These are phyloP conservation scores for Xylaria castorea DNA, from an alignment of 495 filamentous ascomycete genomes.

Conservation along the genomic window DNA sequence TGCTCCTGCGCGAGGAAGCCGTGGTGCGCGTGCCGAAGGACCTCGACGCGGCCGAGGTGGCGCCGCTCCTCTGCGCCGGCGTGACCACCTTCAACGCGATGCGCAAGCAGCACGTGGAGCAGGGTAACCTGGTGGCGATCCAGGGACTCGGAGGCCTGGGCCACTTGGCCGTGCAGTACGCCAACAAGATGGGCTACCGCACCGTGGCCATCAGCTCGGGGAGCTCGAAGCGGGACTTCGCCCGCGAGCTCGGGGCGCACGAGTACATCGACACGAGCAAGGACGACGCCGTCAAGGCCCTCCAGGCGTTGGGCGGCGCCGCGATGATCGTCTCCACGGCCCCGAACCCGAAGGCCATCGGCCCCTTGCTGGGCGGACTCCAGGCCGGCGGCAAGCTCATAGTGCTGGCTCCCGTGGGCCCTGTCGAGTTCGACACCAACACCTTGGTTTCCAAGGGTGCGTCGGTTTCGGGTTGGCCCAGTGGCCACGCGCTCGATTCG, in stretches of 20 bases:
- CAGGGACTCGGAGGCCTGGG: conserved; percentile 73
- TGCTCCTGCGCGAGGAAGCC: conserved; percentile 66
- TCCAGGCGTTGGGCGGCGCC: conserved; percentile 67
- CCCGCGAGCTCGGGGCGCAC: conserved; percentile 67
- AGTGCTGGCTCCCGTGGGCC: conserved; percentile 61
- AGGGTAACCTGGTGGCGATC: conserved; percentile 66
- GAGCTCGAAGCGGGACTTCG: conserved; percentile 64
- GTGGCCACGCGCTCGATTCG: conserved; percentile 66
- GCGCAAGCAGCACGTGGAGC: conserved; percentile 62
- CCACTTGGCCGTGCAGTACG: conserved; percentile 72
- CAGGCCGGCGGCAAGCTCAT: conserved; percentile 65
- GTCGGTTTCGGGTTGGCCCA: conserved; percentile 67
- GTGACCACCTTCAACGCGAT: conserved; percentile 77
- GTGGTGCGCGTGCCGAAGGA: conserved; percentile 65
- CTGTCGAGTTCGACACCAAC: conserved; percentile 57
- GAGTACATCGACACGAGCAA: conserved; percentile 69
- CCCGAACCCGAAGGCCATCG: conserved; percentile 61
- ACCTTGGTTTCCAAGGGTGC: conserved; percentile 56
- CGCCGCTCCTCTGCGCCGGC: conserved; percentile 74
- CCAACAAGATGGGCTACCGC: conserved; percentile 68
- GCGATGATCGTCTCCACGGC: conserved; percentile 68
- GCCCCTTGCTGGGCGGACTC: conserved; percentile 61
- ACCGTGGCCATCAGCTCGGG: conserved; percentile 67
- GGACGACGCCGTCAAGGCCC: conserved; percentile 55
- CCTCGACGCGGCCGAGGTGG: conserved; percentile 64